Percentiles rank a stretch among this genome's conserved stretches.
Evolutionary conservation across 441 rosid species (phyloP).

Genomic region (Populus hybrid): DNA sequence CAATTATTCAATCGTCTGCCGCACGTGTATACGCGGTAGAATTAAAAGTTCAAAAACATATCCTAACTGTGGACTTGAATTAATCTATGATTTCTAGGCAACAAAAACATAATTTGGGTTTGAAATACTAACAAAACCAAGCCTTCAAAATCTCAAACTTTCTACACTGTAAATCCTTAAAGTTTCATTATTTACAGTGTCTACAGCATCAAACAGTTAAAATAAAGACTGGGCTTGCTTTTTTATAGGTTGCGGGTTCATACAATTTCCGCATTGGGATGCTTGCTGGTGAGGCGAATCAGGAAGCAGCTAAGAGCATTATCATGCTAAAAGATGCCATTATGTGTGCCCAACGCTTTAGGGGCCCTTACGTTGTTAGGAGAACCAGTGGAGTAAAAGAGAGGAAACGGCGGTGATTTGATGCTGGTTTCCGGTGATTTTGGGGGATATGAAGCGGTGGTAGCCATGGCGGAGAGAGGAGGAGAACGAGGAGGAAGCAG

Average conservation of each 20-base stretch:
- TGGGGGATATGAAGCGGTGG: no score
- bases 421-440: not conserved
- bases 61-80: no score
- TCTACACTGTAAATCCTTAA: not conserved
- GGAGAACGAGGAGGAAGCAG: not conserved
- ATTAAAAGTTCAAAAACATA: no score
- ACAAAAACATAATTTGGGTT: no score
- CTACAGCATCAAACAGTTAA: not conserved
- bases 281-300: conserved; percentile 70
- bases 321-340: conserved; percentile 85
- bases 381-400: conserved; percentile 32
- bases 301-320: conserved; percentile 88
- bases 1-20: no score
- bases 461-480: not conserved
- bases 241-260: conserved; percentile 52
- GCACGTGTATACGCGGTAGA: no score
- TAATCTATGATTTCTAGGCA: no score
- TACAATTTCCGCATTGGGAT: conserved; percentile 58
- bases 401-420: not conserved
- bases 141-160: not conserved
- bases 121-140: no score
- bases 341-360: conserved; percentile 77
- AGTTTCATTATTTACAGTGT: not conserved
- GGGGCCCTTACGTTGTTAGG: conserved; percentile 24
- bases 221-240: not conserved